Conservation (phyloP, 2,329 filamentous ascomycete genomes). For the Metarhizium brunneum region DNA sequence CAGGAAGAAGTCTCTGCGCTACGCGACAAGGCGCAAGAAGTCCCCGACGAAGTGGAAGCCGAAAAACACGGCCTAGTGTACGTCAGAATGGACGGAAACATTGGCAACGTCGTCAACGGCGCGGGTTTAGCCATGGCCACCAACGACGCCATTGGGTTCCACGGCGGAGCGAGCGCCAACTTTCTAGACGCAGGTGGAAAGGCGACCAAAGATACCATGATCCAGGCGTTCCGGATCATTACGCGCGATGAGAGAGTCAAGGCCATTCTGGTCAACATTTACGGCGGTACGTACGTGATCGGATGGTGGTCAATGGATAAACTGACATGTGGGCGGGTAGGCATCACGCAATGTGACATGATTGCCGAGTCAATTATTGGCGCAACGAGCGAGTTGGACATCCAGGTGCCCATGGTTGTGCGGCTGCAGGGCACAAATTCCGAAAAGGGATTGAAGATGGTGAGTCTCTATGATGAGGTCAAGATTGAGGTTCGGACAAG, state of each 20-base stretch:
- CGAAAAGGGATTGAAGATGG: slow-evolving; percentile 28
- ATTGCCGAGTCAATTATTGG: slow-evolving; percentile 39
- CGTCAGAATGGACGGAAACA: slow-evolving; percentile 51
- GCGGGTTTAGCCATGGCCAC: slow-evolving; percentile 90
- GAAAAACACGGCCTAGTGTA: slow-evolving; percentile 67
- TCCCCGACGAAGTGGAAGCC: slow-evolving; percentile 25
- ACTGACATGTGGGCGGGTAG: slow-evolving; percentile 15
- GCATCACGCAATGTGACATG: slow-evolving; percentile 40
- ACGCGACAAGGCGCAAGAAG: slow-evolving; percentile 24
- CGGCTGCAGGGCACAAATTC: slow-evolving; percentile 39
- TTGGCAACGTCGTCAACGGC: slow-evolving; percentile 82
- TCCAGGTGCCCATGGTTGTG: slow-evolving; percentile 34
- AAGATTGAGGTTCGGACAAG: neutral
- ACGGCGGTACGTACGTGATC: slow-evolving; percentile 21
- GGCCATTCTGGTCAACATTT: slow-evolving; percentile 54
- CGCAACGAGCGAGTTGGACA: slow-evolving; percentile 27
- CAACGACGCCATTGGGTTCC: slow-evolving; percentile 63
- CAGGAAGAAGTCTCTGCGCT: slow-evolving; percentile 29
- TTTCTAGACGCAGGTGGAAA: slow-evolving; percentile 89
- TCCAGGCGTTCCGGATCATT: slow-evolving; percentile 65
- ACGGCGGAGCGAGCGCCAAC: slow-evolving; percentile 64
- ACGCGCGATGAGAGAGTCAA: slow-evolving; percentile 62
- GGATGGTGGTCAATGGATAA: neutral
- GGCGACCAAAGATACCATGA: slow-evolving; percentile 73
- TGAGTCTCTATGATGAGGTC: slow-evolving; percentile 14